Base-by-base conservation (phyloP, 768 basidiomycete species). In the Neoboletus brunneissimus region DNA sequence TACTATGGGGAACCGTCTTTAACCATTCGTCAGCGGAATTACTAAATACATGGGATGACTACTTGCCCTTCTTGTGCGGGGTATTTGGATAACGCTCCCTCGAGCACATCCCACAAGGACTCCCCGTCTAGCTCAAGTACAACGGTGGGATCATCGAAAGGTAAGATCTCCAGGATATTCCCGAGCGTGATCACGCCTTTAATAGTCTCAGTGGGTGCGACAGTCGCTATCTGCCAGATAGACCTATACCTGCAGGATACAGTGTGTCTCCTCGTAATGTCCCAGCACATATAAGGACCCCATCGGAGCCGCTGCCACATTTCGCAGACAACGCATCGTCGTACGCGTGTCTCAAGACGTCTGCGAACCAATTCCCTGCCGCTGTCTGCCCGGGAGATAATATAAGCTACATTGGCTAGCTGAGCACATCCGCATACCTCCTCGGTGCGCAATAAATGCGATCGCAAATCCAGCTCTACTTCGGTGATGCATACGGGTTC, bases 11-110 rank as follows among this genome's bases (percentile, higher is more conserved):
- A 97, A 97, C 13, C 94, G 90, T 22, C 93, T 94, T 50, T 13
- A 46, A 48, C 8, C 9, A 40, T 5, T 3, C 18, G 10, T 67
- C 25, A 52, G 47, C 20, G 11, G 22, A 35, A 48, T 38, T 0
- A 9, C 43, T 35, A 9, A 31, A n/a, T 16, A 32, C 13, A 37
- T 0, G 22, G 25, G 23, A 55, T 10, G n/a, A 47, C n/a, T 2
- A 56, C 77, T 70, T 57, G 85, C 92, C 94, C 94, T 79, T 95
- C 94, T 72, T 94, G 92, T 18, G 91, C 87, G 8, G 94, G 94
- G 83, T 88, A 95, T 51, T 81, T 89, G 55, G 75, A 76, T 7
- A 97, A 74, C 7, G 84, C 82, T 12, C 77, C 77, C 66, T 97
- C 94, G 35, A 96, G 61, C 0, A 87, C 84, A 41, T 84, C 85